Evolutionary conservation across 306 rosid species (phyloP), one percentile per base, ranked within the genome.

Genomic region (Boehmeria nivea): DNA sequence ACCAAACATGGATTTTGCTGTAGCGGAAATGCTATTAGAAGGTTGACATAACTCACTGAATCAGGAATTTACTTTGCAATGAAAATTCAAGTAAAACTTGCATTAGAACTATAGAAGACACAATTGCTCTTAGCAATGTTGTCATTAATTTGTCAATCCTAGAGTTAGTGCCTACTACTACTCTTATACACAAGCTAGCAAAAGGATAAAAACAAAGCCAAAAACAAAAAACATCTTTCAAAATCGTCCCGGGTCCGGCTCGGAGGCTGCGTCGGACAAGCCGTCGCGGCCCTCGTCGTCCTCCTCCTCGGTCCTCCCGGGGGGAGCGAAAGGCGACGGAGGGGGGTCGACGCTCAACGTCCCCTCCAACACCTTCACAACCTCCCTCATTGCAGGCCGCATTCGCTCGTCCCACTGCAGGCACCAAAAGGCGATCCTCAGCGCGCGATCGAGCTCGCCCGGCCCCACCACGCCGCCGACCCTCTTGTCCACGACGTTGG

Each of bases 361-460:
- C 38, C 96, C 89, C 47, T 84, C 94, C 26, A 84, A 78, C 22
- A 88, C 83, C 83, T 81, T 81, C 59, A 77, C 85, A 52, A 88
- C 83, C 73, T 88, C 94, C 23, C 70, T 75, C 95, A 87, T 83
- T 0, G 87, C 63, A 43, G 89, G 96, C 64, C 94, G 72, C 60
- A 56, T 53, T 0, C 64, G 66, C 55, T 79, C 85, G n/a, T 84
- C 81, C 31, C 11, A 28, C 68, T 88, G 96, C 48, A 88, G 42
- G 69, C 96, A 88, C 96, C 96, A 88, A 59, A 88, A 88, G 22
- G 87, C 85, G 17, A 82, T 79, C 59, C 94, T 77, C 51, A 88
- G 57, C 7, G 70, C 64, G 19, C 89, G 72, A 38, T 84, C 94
- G 0, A 88, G 79, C 68, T 81, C 85, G 21, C 74, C 77, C 12